Percentiles rank a stretch among this genome's conserved stretches.
Conservation (phyloP, 495 filamentous ascomycete species). For the Penicillium mononematosum region DNA sequence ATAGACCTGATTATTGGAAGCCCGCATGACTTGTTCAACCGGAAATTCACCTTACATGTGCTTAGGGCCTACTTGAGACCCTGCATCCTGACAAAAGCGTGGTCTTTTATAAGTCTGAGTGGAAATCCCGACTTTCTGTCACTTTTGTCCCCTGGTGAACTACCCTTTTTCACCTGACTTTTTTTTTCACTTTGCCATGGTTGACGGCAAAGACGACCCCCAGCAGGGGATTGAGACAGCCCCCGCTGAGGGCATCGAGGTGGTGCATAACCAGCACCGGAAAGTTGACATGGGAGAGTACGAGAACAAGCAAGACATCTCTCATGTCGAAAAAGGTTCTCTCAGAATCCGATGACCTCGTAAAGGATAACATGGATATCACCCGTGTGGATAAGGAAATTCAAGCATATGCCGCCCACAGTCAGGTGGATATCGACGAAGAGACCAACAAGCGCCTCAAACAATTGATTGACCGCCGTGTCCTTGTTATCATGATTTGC, state of each 20-base stretch:
- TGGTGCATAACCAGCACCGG: neutral
- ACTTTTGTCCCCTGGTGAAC: neutral
- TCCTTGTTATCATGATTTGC: slow-evolving; percentile 50
- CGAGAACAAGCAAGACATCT: slow-evolving; percentile 39
- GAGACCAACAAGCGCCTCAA: slow-evolving; percentile 52
- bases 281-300: slow-evolving; percentile 18
- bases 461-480: slow-evolving; percentile 53
- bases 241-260: slow-evolving; percentile 2
- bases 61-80: neutral
- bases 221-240: slow-evolving; percentile 15
- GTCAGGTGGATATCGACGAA: slow-evolving; percentile 50
- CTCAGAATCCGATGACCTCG: slow-evolving; percentile 35
- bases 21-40: neutral
- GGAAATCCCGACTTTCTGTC: neutral
- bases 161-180: neutral
- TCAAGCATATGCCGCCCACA: slow-evolving; percentile 57
- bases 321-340: slow-evolving; percentile 50
- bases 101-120: slow-evolving; percentile 4
- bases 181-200: neutral
- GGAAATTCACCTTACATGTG: neutral
- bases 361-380: slow-evolving; percentile 52
- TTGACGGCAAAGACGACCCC: neutral
- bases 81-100: neutral
- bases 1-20: neutral
- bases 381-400: slow-evolving; percentile 62